Base-by-base conservation (phyloP, 805 yeast genomes). In the Saccharomycopsis sp. region DNA sequence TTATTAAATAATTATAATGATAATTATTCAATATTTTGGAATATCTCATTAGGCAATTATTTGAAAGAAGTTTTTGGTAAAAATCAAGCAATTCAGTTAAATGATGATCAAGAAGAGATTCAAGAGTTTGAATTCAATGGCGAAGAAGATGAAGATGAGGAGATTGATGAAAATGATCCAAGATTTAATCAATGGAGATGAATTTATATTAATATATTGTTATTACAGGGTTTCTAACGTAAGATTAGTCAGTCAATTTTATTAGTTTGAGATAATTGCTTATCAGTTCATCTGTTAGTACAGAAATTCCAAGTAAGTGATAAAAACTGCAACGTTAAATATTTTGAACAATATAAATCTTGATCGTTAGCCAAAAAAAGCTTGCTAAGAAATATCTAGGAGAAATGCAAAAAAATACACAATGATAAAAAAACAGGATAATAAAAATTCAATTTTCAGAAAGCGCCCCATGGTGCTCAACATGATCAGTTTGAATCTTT, bases 1-100 rank as follows among this genome's bases (percentile, higher is more conserved):
- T 29, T 42, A 15, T 36, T 45, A 14, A 42, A 45, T 36, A 42
- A 38, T 14, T 45, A 45, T 28, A 41, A 45, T 26, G 42, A 45
- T 26, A 38, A 39, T 18, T 43, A 43, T 21, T 12, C 23, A 8
- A 21, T 43, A n/a, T 43, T 43, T 21, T 30, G 35, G 21, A 19
- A 27, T n/a, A 5, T 26, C 4, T 37, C 41, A 2, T 20, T 39
- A 15, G 34, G 32, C 4, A 32, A 39, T 13, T 34, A 21, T 20
- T 14, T 28, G 18, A 12, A 26, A 9, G n/a, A n/a, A 20, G 28
- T 23, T 37, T 10, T 28, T 21, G 14, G 31, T n/a, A 10, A 23
- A n/a, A 13, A 9, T 9, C 5, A 18, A 17, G 21, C 10, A 14
- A 14, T 6, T 5, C 6, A 31, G 34, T 6, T 15, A 14, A 10